These are phyloP conservation scores for Hyphopichia homilentoma DNA, from an alignment of 805 yeast species.

Conservation along the genomic window DNA sequence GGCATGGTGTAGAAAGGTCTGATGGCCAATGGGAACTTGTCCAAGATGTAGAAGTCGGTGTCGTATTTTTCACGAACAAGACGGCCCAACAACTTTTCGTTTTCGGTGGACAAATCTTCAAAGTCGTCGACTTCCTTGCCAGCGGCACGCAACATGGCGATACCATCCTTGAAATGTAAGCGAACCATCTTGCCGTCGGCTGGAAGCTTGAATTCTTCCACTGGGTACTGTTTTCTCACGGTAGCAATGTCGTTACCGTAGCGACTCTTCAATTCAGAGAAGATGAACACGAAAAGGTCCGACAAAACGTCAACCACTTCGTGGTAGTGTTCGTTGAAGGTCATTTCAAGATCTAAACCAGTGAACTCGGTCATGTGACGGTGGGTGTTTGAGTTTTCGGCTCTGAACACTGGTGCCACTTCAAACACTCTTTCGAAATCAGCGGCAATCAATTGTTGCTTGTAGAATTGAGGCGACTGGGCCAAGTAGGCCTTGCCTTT, in stretches of 20 bases:
- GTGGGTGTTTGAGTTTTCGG: constrained; percentile 98
- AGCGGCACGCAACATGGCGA: constrained; percentile 76
- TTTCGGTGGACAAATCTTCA: constrained; percentile 90
- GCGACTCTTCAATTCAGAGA: constrained; percentile 75
- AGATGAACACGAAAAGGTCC: constrained; percentile 84
- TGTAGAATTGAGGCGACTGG: constrained; percentile 96
- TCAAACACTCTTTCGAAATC: constrained; percentile 97
- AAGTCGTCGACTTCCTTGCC: constrained; percentile 84
- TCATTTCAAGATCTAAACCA: constrained; percentile 97
- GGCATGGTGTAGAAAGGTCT: constrained; percentile 99
- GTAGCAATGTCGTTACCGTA: constrained; percentile 80
- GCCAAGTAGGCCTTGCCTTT: constrained; percentile 91
- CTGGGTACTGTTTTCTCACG: constrained; percentile 94
- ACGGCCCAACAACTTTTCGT: constrained; percentile 90
- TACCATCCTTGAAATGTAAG: constrained; percentile 87
- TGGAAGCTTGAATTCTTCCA: constrained; percentile 95
- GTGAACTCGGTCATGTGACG: constrained; percentile 99
- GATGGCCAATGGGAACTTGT: constrained; percentile 94
- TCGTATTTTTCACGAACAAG: constrained; percentile 90
- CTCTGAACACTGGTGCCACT: constrained; percentile 97
- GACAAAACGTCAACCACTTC: constrained; percentile 67
- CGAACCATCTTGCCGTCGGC: constrained; percentile 91
- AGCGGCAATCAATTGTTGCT: constrained; percentile 96
- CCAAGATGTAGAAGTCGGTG: constrained; percentile 96
- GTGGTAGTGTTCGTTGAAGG: constrained; percentile 96